These are phyloP conservation scores for Otatea glauca DNA, from an alignment of 176 grass and related monocot species.

Conservation along the genomic window DNA sequence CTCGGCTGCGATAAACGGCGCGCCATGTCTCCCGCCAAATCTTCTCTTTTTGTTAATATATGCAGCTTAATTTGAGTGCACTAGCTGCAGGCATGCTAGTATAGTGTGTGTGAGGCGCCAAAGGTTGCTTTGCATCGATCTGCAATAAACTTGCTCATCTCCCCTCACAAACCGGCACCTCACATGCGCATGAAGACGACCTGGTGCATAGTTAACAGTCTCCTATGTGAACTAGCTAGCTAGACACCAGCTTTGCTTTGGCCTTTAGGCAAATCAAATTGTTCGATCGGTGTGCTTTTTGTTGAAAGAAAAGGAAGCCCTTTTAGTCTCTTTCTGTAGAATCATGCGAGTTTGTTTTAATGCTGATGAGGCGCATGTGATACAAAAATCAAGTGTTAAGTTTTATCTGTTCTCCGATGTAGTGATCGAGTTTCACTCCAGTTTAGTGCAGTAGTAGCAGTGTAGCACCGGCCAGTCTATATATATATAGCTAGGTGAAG, in stretches of 20 bases:
- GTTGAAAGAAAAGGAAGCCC: neutral
- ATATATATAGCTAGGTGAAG: neutral
- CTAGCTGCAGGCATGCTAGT: neutral
- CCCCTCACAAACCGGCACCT: conserved; percentile 25
- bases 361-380: neutral
- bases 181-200: conserved; percentile 47
- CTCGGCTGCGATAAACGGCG: conserved; percentile 37
- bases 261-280: conserved; percentile 45
- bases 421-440: neutral
- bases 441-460: neutral
- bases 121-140: conserved; percentile 18
- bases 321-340: neutral
- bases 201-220: conserved; percentile 44
- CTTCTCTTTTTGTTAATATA: conserved; percentile 49
- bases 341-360: conserved; percentile 14
- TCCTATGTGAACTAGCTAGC: conserved; percentile 33
- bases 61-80: neutral
- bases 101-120: conserved; percentile 8
- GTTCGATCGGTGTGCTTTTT: conserved; percentile 34
- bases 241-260: neutral
- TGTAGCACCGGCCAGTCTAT: neutral
- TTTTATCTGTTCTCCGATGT: neutral
- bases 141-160: neutral
- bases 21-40: neutral
- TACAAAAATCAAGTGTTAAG: neutral